Evolutionary conservation across 169 alveolate species (phyloP), one percentile per base, ranked within the genome.

Genomic region (Eimeria sp.): DNA sequence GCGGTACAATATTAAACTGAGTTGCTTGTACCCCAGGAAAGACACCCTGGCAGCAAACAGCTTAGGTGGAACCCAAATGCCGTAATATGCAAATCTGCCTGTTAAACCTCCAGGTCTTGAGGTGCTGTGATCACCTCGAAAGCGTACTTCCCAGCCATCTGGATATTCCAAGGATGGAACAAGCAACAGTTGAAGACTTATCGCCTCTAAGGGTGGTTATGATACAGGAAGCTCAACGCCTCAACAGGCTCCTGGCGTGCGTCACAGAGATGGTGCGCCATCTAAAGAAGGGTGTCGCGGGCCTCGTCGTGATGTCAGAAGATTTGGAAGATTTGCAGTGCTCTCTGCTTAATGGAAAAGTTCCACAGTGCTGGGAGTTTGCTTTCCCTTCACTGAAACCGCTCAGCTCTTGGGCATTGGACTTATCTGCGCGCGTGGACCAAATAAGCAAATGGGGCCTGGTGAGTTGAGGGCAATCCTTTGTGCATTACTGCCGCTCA

Each of bases 361-460:
- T 99, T 5, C 99, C 99, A n/a, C 89, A 87, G 20, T 87, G 95
- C 49, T 99, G 99, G 99, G 95, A 97, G 54, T 98, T 97, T 95
- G 98, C 99, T 25, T 99, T 97, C 96, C 98, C 98, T 87, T 98
- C 99, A 40, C 96, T 98, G 67, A 98, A 98, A 95, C 99, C 99
- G 10, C 97, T 98, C 76, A 97, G 98, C 49, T 95, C 98, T 75
- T 99, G 99, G 99, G 97, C 98, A 70, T 97, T 96, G 73, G 99
- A 99, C 94, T 97, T 99, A 72, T 95, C 97, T 43, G 98, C 97
- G 51, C 97, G 99, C 63, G 98, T 98, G 58, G 97, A 97, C 91
- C 98, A 97, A 97, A 97, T 99, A 45, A 97, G 97, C 90, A 97
- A 95, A 89, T 98, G 99, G 99, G 98, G 99, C 47, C 95, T 96